Base-by-base conservation (phyloP, 768 basidiomycete species). In the Ramaria sp. region DNA sequence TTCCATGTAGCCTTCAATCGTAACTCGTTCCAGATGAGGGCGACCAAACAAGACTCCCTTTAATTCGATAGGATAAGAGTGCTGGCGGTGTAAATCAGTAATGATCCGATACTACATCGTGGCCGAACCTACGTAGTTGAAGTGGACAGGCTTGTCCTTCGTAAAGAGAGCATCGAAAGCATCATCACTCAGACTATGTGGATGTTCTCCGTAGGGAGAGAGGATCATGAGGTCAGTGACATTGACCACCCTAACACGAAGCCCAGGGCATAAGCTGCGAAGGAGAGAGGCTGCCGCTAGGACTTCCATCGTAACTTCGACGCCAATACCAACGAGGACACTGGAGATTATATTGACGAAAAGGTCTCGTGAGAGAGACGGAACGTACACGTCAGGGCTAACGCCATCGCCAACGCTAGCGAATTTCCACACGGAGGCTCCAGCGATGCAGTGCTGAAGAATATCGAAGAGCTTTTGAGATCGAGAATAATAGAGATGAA, bases 181-280 rank as follows among this genome's bases (percentile, higher is more conserved):
- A 1, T 72, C 75, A 25, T 75, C 69, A 59, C 66, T 72, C 56
- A 93, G 70, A 1, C 86, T 74, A 61, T 91, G 89, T 7, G 90
- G 89, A 63, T 93, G 89, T 10, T 74, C 68, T 51, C 84, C 86
- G n/a, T 63, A 65, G 4, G 76, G 71, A 27, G 78, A 77, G 41
- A 96, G 76, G 56, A 93, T 83, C 80, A 96, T 85, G 43, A 94
- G 73, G 62, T 95, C 91, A 1, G 88, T 88, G 56, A 95, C 83
- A 60, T 95, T 94, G 55, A 94, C 81, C 55, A 94, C 86, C 18
- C 88, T 81, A 6, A 90, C 82, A 36, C 92, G 83, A 25, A 96
- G 75, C 8, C 75, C 74, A 1, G 87, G 82, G n/a, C 73, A 72
- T 22, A 77, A 68, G 62, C 80, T 78, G 61, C 84, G 82, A 24